phyloP scores from a whole-genome alignment of 2,329 filamentous ascomycete species.

The Chaetomium strumarium region DNA sequence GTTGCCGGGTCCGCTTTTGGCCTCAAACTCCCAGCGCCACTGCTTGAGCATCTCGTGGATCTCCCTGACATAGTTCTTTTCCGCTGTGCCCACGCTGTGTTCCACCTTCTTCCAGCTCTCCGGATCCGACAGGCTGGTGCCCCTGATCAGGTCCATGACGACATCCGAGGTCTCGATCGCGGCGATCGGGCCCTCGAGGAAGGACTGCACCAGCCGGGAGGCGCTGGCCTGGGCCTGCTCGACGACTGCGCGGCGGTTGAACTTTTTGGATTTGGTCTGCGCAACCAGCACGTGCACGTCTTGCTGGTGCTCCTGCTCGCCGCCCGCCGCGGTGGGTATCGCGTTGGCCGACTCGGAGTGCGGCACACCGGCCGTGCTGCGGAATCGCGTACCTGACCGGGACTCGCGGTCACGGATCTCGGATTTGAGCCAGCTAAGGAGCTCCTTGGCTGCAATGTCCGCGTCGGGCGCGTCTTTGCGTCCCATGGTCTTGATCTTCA shows the following conservation, averaged over 20 bases:
- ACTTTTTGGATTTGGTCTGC: slow-evolving; percentile 83
- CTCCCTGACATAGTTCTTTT: slow-evolving; percentile 77
- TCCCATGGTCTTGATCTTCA: slow-evolving; percentile 74
- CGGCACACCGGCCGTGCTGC: slow-evolving; percentile 5
- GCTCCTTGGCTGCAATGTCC: slow-evolving; percentile 66
- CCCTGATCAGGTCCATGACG: slow-evolving; percentile 68
- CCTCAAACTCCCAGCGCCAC: slow-evolving; percentile 56
- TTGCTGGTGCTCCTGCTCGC: slow-evolving; percentile 46
- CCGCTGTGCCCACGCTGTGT: slow-evolving; percentile 68
- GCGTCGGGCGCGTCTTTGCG: slow-evolving; percentile 69
- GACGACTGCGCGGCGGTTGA: slow-evolving; percentile 79
- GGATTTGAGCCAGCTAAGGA: slow-evolving; percentile 72
- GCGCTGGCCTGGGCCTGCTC: slow-evolving; percentile 63
- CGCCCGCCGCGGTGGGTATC: slow-evolving; percentile 9
- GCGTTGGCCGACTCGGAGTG: slow-evolving; percentile 13
- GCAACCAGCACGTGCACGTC: slow-evolving; percentile 82
- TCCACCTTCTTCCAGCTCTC: slow-evolving; percentile 81
- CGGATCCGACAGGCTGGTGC: slow-evolving; percentile 68
- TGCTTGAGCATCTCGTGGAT: slow-evolving; percentile 68
- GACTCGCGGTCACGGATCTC: slow-evolving; percentile 73
- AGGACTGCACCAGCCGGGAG: slow-evolving; percentile 60
- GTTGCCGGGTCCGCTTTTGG: slow-evolving; percentile 51
- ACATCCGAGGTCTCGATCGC: slow-evolving; percentile 86
- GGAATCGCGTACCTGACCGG: slow-evolving; percentile 30
- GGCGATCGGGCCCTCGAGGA: slow-evolving; percentile 71